phyloP scores from a whole-genome alignment of 495 filamentous ascomycete species.

The Penicillium odoratum region DNA sequence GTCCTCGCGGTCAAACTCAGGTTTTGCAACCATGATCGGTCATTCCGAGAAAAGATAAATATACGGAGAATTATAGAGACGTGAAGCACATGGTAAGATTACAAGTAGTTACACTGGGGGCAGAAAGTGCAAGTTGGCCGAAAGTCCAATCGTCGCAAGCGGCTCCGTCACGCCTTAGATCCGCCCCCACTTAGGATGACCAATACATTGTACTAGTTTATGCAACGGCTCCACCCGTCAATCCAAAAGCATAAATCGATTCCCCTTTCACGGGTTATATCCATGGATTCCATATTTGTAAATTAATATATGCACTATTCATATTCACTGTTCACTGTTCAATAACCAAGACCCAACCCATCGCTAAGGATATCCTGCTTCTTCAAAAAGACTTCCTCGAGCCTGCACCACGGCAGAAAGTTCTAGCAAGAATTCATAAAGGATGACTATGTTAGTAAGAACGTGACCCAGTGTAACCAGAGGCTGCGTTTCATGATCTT shows the following conservation, averaged over 20 bases:
- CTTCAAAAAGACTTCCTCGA: conserved; percentile 79
- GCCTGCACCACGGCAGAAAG: conserved; percentile 84
- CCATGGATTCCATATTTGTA: background rate
- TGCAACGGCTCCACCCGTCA: too few relatives aligned
- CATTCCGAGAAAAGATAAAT: conserved; percentile 22
- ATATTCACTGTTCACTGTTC: background rate
- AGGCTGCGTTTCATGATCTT: conserved; percentile 27
- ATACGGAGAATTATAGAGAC: conserved; percentile 2
- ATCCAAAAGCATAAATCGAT: too few relatives aligned
- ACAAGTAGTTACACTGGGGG: background rate
- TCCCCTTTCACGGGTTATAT: too few relatives aligned
- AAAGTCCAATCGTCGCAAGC: conserved; percentile 25
- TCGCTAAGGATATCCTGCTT: conserved; percentile 59
- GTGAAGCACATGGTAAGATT: background rate
- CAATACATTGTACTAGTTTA: too few relatives aligned
- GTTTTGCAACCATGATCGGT: conserved; percentile 21
- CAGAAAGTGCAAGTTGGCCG: conserved; percentile 3
- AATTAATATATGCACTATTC: background rate
- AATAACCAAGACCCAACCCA: background rate
- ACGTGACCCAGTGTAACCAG: conserved; percentile 76
- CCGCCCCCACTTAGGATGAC: background rate
- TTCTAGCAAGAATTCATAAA: conserved; percentile 84
- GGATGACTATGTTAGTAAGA: conserved; percentile 63
- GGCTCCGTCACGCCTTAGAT: conserved; percentile 18
- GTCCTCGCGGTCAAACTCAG: conserved; percentile 24